Conservation (phyloP, 371 early-diverging fungal species). For the Encephalitozoon romaleae region DNA sequence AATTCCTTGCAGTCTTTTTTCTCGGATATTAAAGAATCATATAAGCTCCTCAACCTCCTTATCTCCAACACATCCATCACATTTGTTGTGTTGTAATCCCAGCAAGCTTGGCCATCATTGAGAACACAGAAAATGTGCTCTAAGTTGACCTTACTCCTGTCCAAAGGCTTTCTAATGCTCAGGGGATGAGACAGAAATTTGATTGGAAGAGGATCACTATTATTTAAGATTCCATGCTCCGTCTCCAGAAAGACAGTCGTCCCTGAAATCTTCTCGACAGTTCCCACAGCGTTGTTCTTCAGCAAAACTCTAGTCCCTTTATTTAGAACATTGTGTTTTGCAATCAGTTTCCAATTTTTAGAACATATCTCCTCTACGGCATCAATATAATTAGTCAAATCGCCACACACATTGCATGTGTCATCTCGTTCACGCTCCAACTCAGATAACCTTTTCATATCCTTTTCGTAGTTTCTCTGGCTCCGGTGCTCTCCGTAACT, state of each 20-base stretch:
- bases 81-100: slow-evolving; percentile 17
- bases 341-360: background rate
- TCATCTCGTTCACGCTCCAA: slow-evolving; percentile 8
- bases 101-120: slow-evolving; percentile 11
- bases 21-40: background rate
- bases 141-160: background rate
- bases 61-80: slow-evolving; percentile 11
- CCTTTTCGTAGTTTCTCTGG: slow-evolving; percentile 39
- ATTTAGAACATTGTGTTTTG: slow-evolving; percentile 19
- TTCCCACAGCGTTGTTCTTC: slow-evolving; percentile 4
- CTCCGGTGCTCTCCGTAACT: slow-evolving; percentile 56
- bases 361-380: background rate
- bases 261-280: background rate
- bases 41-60: background rate
- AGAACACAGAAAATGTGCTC: slow-evolving; percentile 24
- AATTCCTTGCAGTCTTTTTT: slow-evolving; percentile 36
- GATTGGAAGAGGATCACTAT: background rate
- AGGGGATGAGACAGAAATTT: background rate
- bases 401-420: slow-evolving; percentile 32
- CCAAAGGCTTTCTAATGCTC: background rate
- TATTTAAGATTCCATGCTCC: background rate
- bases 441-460: slow-evolving; percentile 27
- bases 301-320: slow-evolving; percentile 1
- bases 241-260: background rate
- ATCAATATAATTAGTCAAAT: slow-evolving; percentile 19